These are phyloP conservation scores for Avicennia marina DNA, from an alignment of 257 asterid species.

Conservation along the genomic window DNA sequence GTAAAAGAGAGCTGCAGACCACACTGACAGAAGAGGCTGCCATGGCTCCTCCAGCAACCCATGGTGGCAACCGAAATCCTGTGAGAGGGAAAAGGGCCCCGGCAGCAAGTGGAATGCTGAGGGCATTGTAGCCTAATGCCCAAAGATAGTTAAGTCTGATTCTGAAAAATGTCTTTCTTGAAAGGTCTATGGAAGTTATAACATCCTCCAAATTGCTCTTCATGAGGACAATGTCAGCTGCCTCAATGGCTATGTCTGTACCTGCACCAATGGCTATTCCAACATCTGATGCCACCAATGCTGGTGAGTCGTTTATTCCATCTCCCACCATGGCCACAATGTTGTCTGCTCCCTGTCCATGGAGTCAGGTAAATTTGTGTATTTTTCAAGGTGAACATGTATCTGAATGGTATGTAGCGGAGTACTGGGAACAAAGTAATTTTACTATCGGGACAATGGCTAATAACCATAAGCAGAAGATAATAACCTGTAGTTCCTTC, in stretches of 20 bases:
- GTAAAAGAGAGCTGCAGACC: conserved; percentile 76
- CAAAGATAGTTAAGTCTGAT: conserved; percentile 69
- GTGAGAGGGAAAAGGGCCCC: conserved; percentile 67
- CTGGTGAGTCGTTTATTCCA: conserved; percentile 88
- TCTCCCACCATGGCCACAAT: conserved; percentile 91
- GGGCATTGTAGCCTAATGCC: conserved; percentile 75
- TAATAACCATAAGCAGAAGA: too few species aligned
- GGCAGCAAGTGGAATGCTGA: conserved; percentile 77
- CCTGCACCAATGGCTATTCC: conserved; percentile 95
- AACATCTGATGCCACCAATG: conserved; percentile 76
- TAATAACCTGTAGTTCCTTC: conserved; percentile 61
- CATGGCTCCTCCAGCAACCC: conserved; percentile 98
- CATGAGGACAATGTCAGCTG: conserved; percentile 86
- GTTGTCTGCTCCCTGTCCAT: conserved; percentile 50
- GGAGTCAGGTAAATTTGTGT: too few species aligned
- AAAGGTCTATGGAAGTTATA: conserved; percentile 75
- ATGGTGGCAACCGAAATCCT: conserved; percentile 76
- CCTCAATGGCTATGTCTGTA: conserved; percentile 89
- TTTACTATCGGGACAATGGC: too few species aligned
- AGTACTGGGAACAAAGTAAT: too few species aligned
- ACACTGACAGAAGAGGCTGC: conserved; percentile 92
- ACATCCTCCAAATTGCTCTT: conserved; percentile 87
- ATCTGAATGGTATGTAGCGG: too few species aligned
- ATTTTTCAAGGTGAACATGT: too few species aligned
- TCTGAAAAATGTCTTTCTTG: conserved; percentile 57